These are phyloP conservation scores for Paramyrothecium roridum DNA, from an alignment of 2,329 filamentous ascomycete genomes.

Conservation along the genomic window DNA sequence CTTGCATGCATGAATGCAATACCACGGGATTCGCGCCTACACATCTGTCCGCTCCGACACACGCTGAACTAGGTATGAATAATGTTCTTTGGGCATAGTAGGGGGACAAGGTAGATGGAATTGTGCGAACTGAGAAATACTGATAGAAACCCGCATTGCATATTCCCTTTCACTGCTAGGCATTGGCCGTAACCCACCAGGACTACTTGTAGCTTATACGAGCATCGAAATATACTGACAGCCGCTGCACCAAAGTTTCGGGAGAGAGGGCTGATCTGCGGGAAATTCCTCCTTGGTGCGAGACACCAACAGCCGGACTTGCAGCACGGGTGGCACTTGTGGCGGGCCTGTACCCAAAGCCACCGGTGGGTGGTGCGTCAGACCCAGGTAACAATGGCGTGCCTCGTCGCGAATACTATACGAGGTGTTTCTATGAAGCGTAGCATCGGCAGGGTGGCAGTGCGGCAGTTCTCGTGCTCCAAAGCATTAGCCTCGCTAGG, in stretches of 20 bases:
- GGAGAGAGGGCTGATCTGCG: no score
- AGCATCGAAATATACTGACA: no score
- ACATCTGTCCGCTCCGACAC: background rate
- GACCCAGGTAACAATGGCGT: background rate
- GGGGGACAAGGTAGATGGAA: no score
- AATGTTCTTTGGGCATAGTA: no score
- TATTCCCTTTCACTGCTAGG: no score
- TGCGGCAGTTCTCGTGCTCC: conserved; percentile 1
- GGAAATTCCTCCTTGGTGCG: no score
- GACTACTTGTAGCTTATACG: no score
- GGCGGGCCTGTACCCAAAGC: background rate
- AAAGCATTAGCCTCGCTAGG: background rate
- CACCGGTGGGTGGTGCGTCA: background rate
- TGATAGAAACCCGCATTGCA: no score
- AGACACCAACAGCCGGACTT: background rate
- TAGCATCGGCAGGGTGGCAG: background rate
- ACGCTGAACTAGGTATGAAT: background rate
- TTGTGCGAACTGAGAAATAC: no score
- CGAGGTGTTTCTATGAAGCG: background rate
- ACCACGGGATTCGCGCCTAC: background rate
- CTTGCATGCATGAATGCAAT: background rate
- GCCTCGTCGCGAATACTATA: background rate
- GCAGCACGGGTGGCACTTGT: background rate
- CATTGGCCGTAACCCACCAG: no score
- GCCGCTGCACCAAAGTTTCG: no score